Evolutionary conservation across 768 basidiomycete genomes (phyloP).

Genomic region (Termitomyces sp.): DNA sequence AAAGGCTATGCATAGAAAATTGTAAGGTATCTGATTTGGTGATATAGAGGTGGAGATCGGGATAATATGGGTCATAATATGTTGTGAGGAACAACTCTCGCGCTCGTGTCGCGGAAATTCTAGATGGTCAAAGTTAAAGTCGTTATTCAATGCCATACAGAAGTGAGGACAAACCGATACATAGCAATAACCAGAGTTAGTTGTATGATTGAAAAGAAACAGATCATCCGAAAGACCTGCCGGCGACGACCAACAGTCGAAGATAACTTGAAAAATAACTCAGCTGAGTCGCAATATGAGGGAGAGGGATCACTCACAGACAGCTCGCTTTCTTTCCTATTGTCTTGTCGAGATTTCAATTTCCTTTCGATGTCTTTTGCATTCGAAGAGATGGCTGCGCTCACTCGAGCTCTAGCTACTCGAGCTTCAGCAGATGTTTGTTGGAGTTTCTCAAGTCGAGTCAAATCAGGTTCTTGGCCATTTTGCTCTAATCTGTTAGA

Average conservation of each 20-base stretch:
- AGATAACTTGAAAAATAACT: conserved; percentile 9
- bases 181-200: conserved; percentile 42
- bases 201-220: conserved; percentile 35
- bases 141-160: background rate
- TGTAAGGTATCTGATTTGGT: conserved; percentile 37
- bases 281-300: background rate
- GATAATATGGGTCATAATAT: conserved; percentile 76
- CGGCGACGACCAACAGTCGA: conserved; percentile 16
- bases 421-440: conserved; percentile 22
- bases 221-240: conserved; percentile 28
- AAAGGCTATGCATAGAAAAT: conserved; percentile 27
- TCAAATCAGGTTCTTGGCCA: conserved; percentile 31
- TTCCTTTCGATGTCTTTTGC: conserved; percentile 30
- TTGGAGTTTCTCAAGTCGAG: conserved; percentile 12
- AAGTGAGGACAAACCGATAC: conserved; percentile 48
- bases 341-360: conserved; percentile 27
- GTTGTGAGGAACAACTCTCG: conserved; percentile 61
- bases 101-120: conserved; percentile 44
- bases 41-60: conserved; percentile 57
- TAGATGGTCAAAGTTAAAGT: conserved; percentile 16
- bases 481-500: conserved; percentile 29
- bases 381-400: conserved; percentile 33
- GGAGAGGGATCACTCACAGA: conserved; percentile 27
- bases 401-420: conserved; percentile 41
- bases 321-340: conserved; percentile 29